A percentile compares a stretch with the other conserved stretches of the same genome.
Evolutionary conservation across 2,329 filamentous ascomycete genomes (phyloP).

Genomic region (Cladophialophora psammophila): DNA sequence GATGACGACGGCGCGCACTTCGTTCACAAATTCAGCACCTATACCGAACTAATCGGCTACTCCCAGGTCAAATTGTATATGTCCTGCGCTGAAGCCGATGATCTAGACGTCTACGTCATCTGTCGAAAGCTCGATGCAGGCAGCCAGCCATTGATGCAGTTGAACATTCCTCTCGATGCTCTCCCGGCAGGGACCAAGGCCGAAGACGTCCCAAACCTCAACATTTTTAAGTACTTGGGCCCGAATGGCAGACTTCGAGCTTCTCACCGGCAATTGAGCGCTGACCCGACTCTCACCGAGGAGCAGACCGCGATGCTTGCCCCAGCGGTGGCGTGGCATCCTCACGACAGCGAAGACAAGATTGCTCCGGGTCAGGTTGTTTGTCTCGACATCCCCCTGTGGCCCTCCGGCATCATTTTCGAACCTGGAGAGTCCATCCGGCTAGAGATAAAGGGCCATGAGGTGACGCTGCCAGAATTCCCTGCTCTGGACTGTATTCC

Average conservation of each 20-base stretch:
- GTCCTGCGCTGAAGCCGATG: constrained; percentile 52
- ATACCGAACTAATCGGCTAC: constrained; percentile 53
- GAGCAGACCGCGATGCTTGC: constrained; percentile 26
- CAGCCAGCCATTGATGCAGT: constrained; percentile 52
- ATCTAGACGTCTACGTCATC: constrained; percentile 55
- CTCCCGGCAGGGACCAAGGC: constrained; percentile 43
- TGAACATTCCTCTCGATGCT: constrained; percentile 53
- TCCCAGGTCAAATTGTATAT: constrained; percentile 58
- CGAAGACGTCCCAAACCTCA: constrained; percentile 47
- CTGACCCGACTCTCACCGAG: constrained; percentile 45
- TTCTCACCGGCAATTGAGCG: constrained; percentile 52
- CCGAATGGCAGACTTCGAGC: constrained; percentile 56
- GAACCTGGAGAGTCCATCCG: constrained; percentile 49
- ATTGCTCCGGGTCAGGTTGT: constrained; percentile 52
- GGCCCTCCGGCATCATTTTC: constrained; percentile 57
- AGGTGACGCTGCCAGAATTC: constrained; percentile 32
- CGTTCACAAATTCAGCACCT: constrained; percentile 49
- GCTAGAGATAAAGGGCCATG: constrained; percentile 31
- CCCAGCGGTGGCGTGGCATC: constrained; percentile 43
- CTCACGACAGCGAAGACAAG: constrained; percentile 53
- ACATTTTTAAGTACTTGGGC: constrained; percentile 52
- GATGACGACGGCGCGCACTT: constrained; percentile 30
- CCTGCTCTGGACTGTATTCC: constrained; percentile 21
- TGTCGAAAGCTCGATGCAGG: constrained; percentile 54
- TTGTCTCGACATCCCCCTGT: constrained; percentile 58